Conservation (phyloP, 345 rosid species). For the Combretum micranthum region DNA sequence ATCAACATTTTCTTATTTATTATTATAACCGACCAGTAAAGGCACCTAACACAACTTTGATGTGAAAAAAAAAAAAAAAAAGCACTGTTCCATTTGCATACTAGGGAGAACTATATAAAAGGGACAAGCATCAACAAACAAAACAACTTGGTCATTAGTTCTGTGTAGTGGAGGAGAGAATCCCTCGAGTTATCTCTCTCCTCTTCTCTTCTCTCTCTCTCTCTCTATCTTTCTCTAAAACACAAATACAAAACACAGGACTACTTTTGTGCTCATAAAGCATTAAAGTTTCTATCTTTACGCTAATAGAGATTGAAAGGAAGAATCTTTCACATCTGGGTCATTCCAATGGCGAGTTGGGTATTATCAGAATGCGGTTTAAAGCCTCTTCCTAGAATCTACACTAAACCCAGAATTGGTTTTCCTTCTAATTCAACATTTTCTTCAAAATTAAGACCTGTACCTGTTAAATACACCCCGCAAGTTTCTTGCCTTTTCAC, state of each 20-base stretch:
- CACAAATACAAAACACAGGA: too few relatives aligned
- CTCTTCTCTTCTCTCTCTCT: not conserved
- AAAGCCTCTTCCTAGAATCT: conserved; percentile 52
- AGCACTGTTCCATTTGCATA: too few relatives aligned
- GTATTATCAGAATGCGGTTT: conserved; percentile 69
- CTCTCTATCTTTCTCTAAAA: not conserved
- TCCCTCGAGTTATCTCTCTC: conserved; percentile 12
- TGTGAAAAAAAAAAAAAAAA: too few relatives aligned
- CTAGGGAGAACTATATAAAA: too few relatives aligned
- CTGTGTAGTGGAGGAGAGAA: conserved; percentile 18
- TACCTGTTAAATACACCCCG: conserved; percentile 15
- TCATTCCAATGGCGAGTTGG: conserved; percentile 58
- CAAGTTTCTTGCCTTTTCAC: conserved; percentile 20
- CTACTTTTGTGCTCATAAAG: too few relatives aligned
- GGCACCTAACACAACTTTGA: too few relatives aligned
- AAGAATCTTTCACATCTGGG: conserved; percentile 12
- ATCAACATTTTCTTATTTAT: too few relatives aligned
- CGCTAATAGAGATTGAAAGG: too few relatives aligned
- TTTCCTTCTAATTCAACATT: conserved; percentile 6
- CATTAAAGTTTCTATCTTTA: too few relatives aligned
- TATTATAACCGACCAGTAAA: too few relatives aligned
- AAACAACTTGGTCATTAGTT: too few relatives aligned
- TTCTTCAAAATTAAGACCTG: conserved; percentile 20
- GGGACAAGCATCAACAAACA: too few relatives aligned
- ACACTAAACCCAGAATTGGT: conserved; percentile 35